Base-by-base conservation (phyloP, 768 basidiomycete genomes). In the Pisolithus sp. region DNA sequence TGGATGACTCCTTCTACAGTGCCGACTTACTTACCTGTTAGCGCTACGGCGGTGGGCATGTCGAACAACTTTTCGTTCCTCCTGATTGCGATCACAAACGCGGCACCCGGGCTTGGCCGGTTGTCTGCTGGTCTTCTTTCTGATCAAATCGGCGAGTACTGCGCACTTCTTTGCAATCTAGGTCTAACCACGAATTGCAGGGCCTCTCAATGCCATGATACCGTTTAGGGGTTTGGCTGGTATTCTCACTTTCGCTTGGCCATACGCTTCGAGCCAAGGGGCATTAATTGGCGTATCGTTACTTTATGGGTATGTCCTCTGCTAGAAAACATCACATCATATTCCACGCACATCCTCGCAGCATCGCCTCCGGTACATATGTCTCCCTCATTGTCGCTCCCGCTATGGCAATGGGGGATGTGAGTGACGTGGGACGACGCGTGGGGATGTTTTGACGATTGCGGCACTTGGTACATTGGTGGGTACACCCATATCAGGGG, bases 211-310 rank as follows among this genome's bases (percentile, higher is more conserved):
- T 55, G 70, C 85, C 28, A 83, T 89, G 74, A 76, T 76, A 9
- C 83, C 86, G 0, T 80, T 82, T 30, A 83, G 79, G 0, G 50
- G 74, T 17, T 36, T 78, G 0, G 79, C 82, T 0, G 84, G 76
- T 0, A 64, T 80, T 24, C 59, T 83, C 41, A 86, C 87, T 0
- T 82, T 81, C 57, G 70, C 71, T 5, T 92, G 89, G 90, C 89
- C 89, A 2, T 84, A 80, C 61, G 76, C 76, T 0, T 66, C 59
- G 39, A 73, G 63, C 26, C 58, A 76, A 46, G 69, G 63, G 0
- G 68, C 73, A 0, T 69, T 83, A 28, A 72, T 87, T 4, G 76
- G 67, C 7, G 62, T 89, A 40, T 72, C 79, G 0, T 59, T 86
- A 7, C 53, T 83, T 9, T 89, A 89, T 57, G 87, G 87, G 81